Evolutionary conservation across 1,284 basidiomycete species (phyloP).

Genomic region (Cutaneotrichosporon sp.): DNA sequence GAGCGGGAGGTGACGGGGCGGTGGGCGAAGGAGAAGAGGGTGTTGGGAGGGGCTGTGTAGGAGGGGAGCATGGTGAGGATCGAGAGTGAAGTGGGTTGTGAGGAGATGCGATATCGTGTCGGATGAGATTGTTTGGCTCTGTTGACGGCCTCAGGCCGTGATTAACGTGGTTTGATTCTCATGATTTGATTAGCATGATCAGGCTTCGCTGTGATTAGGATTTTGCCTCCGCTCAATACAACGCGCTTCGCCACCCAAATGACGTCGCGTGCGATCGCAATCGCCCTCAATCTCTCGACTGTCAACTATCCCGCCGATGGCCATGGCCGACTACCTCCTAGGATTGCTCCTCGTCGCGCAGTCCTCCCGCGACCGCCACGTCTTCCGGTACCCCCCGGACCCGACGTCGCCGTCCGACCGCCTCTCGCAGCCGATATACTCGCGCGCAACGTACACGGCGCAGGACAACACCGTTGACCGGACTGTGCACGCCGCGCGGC

Average conservation of each 20-base stretch:
- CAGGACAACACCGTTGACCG: conserved; percentile 31
- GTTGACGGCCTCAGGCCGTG: too few relatives aligned
- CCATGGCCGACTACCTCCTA: conserved; percentile 51
- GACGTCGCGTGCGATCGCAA: not conserved
- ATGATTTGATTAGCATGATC: too few relatives aligned
- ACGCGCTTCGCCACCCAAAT: not conserved
- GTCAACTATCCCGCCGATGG: not conserved
- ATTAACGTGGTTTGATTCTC: too few relatives aligned
- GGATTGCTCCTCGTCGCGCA: conserved; percentile 49
- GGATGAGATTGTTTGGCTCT: not conserved
- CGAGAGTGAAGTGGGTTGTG: too few relatives aligned
- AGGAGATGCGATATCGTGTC: too few relatives aligned
- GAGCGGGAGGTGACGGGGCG: conserved; percentile 32
- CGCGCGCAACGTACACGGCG: conserved; percentile 44
- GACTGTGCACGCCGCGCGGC: not conserved
- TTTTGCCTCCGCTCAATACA: too few relatives aligned
- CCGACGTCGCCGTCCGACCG: conserved; percentile 45
- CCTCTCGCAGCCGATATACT: conserved; percentile 48
- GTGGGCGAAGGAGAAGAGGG: conserved; percentile 38
- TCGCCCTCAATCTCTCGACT: not conserved
- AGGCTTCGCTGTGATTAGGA: too few relatives aligned
- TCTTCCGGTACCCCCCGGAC: conserved; percentile 50
- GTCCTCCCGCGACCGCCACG: conserved; percentile 40
- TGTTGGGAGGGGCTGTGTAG: conserved; percentile 18
- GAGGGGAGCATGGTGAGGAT: conserved; percentile 6